Evolutionary conservation across 2,329 filamentous ascomycete genomes (phyloP).

Genomic region (Diplocarpon rosae): DNA sequence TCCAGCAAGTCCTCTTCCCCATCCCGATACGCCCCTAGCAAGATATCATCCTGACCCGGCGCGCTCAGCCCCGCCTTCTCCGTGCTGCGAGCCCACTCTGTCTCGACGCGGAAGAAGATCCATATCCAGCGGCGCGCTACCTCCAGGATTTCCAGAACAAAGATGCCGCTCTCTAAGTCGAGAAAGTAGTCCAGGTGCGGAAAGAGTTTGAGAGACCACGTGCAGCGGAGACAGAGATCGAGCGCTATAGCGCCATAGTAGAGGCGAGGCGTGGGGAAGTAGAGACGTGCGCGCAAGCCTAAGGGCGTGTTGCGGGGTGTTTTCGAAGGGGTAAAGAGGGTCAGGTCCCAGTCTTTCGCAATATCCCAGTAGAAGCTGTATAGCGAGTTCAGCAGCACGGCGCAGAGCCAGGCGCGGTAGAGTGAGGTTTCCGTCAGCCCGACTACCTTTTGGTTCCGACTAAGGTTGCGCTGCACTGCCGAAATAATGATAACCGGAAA

Average conservation of each 20-base stretch:
- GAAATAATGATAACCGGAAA: constrained; percentile 84
- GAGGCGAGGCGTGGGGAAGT: constrained; percentile 58
- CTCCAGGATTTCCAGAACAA: constrained; percentile 77
- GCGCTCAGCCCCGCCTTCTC: constrained; percentile 32
- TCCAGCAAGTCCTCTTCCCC: constrained; percentile 41
- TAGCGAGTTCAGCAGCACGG: constrained; percentile 70
- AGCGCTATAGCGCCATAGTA: constrained; percentile 76
- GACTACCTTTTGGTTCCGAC: constrained; percentile 28
- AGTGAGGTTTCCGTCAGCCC: constrained; percentile 32
- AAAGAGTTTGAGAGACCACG: constrained; percentile 83
- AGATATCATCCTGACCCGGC: constrained; percentile 55
- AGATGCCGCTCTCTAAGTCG: constrained; percentile 81
- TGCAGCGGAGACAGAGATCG: constrained; percentile 75
- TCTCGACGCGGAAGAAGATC: constrained; percentile 93
- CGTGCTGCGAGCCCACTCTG: constrained; percentile 66
- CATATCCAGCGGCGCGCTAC: constrained; percentile 86
- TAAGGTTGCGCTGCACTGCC: constrained; percentile 57
- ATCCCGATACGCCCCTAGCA: constrained; percentile 60
- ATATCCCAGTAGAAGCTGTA: constrained; percentile 99
- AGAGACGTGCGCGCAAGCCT: constrained; percentile 63
- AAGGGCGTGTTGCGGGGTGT: constrained; percentile 2
- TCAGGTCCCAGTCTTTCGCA: constrained; percentile 91
- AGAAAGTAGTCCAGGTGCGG: constrained; percentile 73
- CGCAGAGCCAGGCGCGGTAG: constrained; percentile 55
- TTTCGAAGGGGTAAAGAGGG: constrained; percentile 61